Base-by-base conservation (phyloP, 2,329 filamentous ascomycete genomes). In the Neonectria sp. region DNA sequence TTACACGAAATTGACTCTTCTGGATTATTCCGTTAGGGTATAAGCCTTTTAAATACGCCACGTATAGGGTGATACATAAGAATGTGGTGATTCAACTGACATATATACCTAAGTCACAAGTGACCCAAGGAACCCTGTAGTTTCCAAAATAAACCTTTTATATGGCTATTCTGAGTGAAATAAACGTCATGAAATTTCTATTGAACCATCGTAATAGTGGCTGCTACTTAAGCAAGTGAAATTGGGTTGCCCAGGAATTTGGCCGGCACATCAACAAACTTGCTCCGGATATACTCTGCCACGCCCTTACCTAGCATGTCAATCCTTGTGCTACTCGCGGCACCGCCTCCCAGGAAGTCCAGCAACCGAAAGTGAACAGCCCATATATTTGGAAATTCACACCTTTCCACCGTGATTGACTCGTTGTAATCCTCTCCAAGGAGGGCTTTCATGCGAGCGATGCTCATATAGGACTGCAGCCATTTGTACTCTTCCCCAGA, bases 291-390 rank as follows among this genome's bases (percentile, higher is more conserved):
- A 27, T 66, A 66, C 45, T 66, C 63, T 6, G 63, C 63, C 5
- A 66, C 63, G 7, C 63, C 63, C 35, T 66, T 66, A 2, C 63
- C 63, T 2, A 66, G 45, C 63, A 66, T 66, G 13, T 66, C 63
- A 35, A 66, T 66, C 24, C 63, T 61, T 8, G 52, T 66, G 46
- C 63, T 66, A 27, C 63, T 66, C 1, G 63, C 63, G 3, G 58
- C 63, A 4, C 63, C 58, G 6, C 63, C 63, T 4, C 63, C 63
- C 1, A 66, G n/a, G 29, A 66, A 66, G 13, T 59, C 53, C 7
- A 66, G 29, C 1, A 66, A 46, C 5, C 63, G 27, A 43, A 66
- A 66, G 53, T 66, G 63, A 25, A 66, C 58, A n/a, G 63, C 63
- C 63, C 51, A 57, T 6, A 66, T 62, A 1, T 58, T 15, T 1